Evolutionary conservation across 495 filamentous ascomycete species (phyloP).

Genomic region (Cryomyces antarcticus): DNA sequence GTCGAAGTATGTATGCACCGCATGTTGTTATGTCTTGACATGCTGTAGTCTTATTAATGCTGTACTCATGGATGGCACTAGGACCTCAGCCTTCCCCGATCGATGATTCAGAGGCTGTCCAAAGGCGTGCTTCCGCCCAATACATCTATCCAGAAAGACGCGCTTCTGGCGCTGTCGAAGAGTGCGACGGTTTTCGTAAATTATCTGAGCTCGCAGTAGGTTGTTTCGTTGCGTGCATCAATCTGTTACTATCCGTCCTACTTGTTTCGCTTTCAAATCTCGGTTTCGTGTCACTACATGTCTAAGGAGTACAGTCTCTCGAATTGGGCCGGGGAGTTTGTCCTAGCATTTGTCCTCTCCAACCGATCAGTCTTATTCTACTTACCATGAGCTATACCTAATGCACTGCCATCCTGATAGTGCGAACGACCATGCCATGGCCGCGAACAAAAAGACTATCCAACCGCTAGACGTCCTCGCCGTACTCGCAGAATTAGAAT

Average conservation of each 20-base stretch:
- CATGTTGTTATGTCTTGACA: not conserved
- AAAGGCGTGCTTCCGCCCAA: conserved; percentile 95
- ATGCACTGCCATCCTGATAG: too few relatives aligned
- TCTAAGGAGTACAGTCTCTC: too few relatives aligned
- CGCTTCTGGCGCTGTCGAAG: conserved; percentile 76
- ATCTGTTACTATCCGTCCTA: too few relatives aligned
- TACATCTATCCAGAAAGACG: conserved; percentile 86
- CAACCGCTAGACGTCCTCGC: conserved; percentile 64
- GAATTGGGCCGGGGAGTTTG: too few relatives aligned
- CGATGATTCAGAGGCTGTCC: conserved; percentile 79
- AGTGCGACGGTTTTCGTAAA: conserved; percentile 87
- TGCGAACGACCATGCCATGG: conserved; percentile 51
- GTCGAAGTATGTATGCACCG: conserved; percentile 13
- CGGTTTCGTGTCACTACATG: too few relatives aligned
- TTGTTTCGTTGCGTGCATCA: conserved; percentile 23
- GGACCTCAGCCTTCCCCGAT: conserved; percentile 83
- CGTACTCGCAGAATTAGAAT: conserved; percentile 67
- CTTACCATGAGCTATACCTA: too few relatives aligned
- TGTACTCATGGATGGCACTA: conserved; percentile 14
- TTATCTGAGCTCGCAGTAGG: conserved; percentile 69
- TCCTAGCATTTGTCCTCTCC: too few relatives aligned
- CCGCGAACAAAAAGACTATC: conserved; percentile 64
- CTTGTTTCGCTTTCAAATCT: too few relatives aligned
- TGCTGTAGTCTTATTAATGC: not conserved
- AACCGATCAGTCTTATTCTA: too few relatives aligned